Percentiles rank a stretch among this genome's conserved stretches.
Evolutionary conservation across 1,139 yeast genomes (phyloP).

Genomic region (Arxiozyma heterogenica): DNA sequence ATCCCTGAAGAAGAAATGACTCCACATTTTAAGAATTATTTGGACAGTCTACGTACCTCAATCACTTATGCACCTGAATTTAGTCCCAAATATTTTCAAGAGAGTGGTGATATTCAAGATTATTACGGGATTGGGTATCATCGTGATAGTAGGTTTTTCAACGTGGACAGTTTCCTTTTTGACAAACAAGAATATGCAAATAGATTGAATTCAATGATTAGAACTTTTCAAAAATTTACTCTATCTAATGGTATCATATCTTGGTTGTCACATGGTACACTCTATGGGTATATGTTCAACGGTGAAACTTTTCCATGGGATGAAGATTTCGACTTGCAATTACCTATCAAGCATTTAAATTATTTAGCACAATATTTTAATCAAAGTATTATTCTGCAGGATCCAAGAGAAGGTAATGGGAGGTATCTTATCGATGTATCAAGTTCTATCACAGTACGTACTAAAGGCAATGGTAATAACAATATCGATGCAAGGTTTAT

Average conservation of each 20-base stretch:
- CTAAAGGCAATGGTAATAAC: constrained; percentile 43
- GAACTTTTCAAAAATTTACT: constrained; percentile 53
- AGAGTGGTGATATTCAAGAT: constrained; percentile 1
- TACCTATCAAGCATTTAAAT: constrained; percentile 51
- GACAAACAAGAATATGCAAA: constrained; percentile 35
- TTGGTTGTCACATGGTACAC: constrained; percentile 63
- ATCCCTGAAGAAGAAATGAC: constrained; percentile 4
- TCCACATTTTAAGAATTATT: constrained; percentile 18
- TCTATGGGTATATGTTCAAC: constrained; percentile 62
- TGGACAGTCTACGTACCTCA: constrained; percentile 22
- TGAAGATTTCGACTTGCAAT: constrained; percentile 59
- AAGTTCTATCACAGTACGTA: constrained; percentile 34
- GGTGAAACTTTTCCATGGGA: constrained; percentile 69
- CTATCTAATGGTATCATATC: constrained; percentile 43
- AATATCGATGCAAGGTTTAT: constrained; percentile 78
- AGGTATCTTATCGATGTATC: constrained; percentile 50
- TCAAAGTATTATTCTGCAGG: constrained; percentile 48
- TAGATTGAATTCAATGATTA: constrained; percentile 43
- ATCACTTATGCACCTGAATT: constrained; percentile 9
- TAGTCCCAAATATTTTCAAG: constrained; percentile 4
- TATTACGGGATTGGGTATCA: constrained; percentile 38
- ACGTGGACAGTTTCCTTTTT: constrained; percentile 37
- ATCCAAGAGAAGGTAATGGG: constrained; percentile 55
- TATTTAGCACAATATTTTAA: constrained; percentile 46
- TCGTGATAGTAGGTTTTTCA: constrained; percentile 66